Conservation (phyloP, 352 stramenopile genomes). For the Globisporangium lucens region DNA sequence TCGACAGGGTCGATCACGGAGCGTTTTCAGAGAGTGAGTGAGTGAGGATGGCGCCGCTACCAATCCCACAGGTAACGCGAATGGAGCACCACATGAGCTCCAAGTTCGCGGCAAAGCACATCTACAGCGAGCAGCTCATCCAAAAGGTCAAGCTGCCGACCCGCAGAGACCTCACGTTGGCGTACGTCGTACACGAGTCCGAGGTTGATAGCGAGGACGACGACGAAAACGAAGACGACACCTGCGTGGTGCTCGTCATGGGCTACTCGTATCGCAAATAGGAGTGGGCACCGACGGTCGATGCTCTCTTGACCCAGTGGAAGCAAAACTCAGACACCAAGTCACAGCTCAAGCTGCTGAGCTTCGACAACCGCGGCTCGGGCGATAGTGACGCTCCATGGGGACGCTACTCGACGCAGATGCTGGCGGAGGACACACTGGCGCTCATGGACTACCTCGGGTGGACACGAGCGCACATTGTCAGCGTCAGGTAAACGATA, state of each 20-base stretch:
- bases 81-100: neutral
- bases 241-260: constrained; percentile 40
- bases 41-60: too few relatives aligned
- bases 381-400: constrained; percentile 29
- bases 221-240: constrained; percentile 14
- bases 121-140: constrained; percentile 2
- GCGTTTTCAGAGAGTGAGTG: too few relatives aligned
- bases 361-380: constrained; percentile 58
- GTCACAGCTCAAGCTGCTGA: constrained; percentile 42
- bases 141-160: constrained; percentile 27
- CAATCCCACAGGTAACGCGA: too few relatives aligned
- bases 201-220: neutral
- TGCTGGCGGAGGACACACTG: constrained; percentile 30
- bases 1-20: too few relatives aligned
- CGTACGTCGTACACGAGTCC: constrained; percentile 38
- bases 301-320: constrained; percentile 33
- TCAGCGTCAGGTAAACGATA: constrained; percentile 5
- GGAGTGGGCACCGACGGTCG: constrained; percentile 32
- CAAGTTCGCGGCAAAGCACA: neutral
- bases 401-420: constrained; percentile 29
- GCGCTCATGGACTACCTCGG: constrained; percentile 26
- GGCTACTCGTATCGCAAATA: constrained; percentile 42
- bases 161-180: constrained; percentile 36
- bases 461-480: constrained; percentile 5
- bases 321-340: neutral